Evolutionary conservation across 1,139 yeast genomes (phyloP), one percentile per base, ranked within the genome.

Genomic region (Diutina siamensis): DNA sequence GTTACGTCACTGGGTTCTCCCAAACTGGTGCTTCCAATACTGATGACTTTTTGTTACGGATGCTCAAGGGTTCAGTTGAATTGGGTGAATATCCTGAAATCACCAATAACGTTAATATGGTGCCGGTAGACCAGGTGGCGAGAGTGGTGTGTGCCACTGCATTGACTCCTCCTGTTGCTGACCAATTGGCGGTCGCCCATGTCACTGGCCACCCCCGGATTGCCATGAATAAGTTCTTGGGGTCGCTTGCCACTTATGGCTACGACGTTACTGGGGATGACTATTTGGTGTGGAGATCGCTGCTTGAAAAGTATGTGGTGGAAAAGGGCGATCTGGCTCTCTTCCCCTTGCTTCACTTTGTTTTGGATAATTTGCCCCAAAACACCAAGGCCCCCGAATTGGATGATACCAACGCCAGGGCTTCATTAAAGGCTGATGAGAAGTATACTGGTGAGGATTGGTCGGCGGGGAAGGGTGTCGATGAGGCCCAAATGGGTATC

Each of bases 151-250:
- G 82, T 46, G 88, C 97, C 1, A 68, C 94, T 31, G 83, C 95
- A 0, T 71, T 92, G 53, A 77, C 78, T 53, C 94, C 96, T 32
- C 87, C 94, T 34, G 60, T 58, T 31, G 49, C 56, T 4, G 59
- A 60, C 17, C 72, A 66, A 44, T 64, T 86, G 42, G 66, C 78
- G 1, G 98, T 92, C 45, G 92, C 89, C 1, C 98, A 92, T 46
- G 97, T 92, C n/a, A 92, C 97, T 3, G 94, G 94, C 13, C 97
- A 92, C 57, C 99, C 98, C 50, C 78, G 97, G 61, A 78, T 87
- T 49, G 70, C 76, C 45, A 83, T 89, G 68, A 80, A 78, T 57
- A 80, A 83, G 2, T 89, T 80, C 65, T 65, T 92, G 55, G 78
- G 80, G 32, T 59, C 81, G 12, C 71, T 89, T 58, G 64, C 70